Base-by-base conservation (phyloP, 495 filamentous ascomycete genomes). In the Aspergillus heteromorphus region DNA sequence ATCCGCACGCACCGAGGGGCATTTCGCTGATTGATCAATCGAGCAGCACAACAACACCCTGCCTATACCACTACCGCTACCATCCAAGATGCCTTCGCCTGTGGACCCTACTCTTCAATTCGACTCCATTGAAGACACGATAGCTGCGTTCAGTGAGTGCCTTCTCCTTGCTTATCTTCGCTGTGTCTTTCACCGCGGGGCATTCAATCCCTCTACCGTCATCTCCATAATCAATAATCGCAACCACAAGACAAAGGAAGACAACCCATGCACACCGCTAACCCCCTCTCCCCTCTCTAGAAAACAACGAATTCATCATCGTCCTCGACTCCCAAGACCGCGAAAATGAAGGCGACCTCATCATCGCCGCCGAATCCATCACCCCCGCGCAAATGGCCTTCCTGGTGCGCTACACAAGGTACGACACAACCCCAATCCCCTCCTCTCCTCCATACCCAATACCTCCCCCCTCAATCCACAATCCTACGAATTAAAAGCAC, bases 261-360 rank as follows among this genome's bases (percentile, higher is more conserved):
- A 60, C 40, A 23, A 13, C 36, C 29, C 40, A n/a, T n/a, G n/a
- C n/a, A n/a, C n/a, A n/a, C n/a, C n/a, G n/a, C n/a, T n/a, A 21
- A 54, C 60, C 64, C 42, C 40, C 21, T n/a, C n/a, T n/a, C 52
- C 56, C 11, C 11, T 38, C 31, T 29, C 49, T 57, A 95, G 91
- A 81, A 59, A 80, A 86, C 73, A 92, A 91, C 69, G 83, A 97
- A 69, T 97, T 97, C 80, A 89, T 98, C 65, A 82, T 98, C 49
- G 91, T 96, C 18, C 88, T 97, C 56, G 95, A 98, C 73, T 86
- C 87, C 54, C 82, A 87, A 45, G 79, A 84, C 52, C 92, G 93
- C 65, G 95, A 98, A 68, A 97, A 97, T 72, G 95, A 98, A 78
- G 95, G 91, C 62, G 93, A 98, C 73, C 85, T 98, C 21, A 95